These are phyloP conservation scores for Podaxis sp. DNA, from an alignment of 768 basidiomycete species.

Conservation along the genomic window DNA sequence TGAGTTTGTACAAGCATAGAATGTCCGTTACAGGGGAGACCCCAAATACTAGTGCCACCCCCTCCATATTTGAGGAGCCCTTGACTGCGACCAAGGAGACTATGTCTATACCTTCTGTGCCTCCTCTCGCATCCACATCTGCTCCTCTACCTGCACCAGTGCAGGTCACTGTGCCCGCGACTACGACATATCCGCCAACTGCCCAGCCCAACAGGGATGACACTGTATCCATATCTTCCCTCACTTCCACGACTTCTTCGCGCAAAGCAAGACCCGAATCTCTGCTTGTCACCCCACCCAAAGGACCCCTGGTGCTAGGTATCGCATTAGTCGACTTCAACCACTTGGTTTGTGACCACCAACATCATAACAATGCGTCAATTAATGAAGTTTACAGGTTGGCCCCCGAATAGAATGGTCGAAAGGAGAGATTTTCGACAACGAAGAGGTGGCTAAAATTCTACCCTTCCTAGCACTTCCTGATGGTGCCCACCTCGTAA, in stretches of 20 bases:
- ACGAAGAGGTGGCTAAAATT: constrained; percentile 81
- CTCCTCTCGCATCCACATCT: background rate
- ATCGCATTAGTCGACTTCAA: constrained; percentile 95
- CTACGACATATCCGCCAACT: constrained; percentile 59
- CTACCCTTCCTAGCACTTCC: constrained; percentile 95
- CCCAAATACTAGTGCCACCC: constrained; percentile 47
- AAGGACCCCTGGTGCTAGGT: constrained; percentile 69
- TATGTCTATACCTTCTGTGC: constrained; percentile 10
- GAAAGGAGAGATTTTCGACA: constrained; percentile 72
- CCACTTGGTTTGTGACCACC: constrained; percentile 62
- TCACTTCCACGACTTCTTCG: constrained; percentile 54
- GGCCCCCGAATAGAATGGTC: constrained; percentile 90
- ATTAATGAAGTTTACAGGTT: constrained; percentile 44
- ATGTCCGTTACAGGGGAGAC: constrained; percentile 32
- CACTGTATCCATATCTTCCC: constrained; percentile 56
- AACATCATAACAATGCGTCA: constrained; percentile 9
- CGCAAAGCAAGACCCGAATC: constrained; percentile 78
- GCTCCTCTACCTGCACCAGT: background rate
- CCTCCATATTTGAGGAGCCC: constrained; percentile 35
- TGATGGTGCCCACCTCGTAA: constrained; percentile 92
- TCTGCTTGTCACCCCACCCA: constrained; percentile 56
- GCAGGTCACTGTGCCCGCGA: constrained; percentile 19
- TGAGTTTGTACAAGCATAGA: constrained; percentile 44
- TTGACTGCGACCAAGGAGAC: constrained; percentile 22
- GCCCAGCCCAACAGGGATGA: constrained; percentile 35